Base-by-base conservation (phyloP, 2,329 filamentous ascomycete genomes). In the Penicillium polonicum region DNA sequence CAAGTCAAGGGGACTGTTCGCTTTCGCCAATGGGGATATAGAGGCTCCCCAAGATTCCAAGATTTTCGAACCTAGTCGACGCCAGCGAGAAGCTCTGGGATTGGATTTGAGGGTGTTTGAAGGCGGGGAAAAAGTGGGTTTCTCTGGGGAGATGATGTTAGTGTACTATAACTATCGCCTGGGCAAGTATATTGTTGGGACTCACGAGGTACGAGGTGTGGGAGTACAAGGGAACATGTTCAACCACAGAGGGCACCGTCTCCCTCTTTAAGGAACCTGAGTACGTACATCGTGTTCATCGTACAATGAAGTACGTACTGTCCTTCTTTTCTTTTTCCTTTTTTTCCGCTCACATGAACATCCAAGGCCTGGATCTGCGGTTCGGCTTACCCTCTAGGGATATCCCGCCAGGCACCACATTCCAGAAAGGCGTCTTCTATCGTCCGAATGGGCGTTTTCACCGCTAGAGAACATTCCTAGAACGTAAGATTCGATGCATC, bases 291-390 rank as follows among this genome's bases (percentile, higher is more conserved):
- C 15, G 21, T 43, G 25, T n/a, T 25, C 49, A 23, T 41, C 15
- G 27, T 45, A 45, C 17, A 52, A 48, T 38, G 13, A 3, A 50
- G 31, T 43, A 19, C 29, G 45, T 55, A 33, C 31, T 33, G 12
- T 33, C 6, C 29, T 27, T 31, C 57, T 17, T 45, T 38, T 13
- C 48, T 19, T 49, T 55, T 36, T 41, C 27, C n/a, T 23, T 33
- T 57, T 48, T 59, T 67, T 67, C 66, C 36, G 71, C 62, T 72
- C 72, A 73, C 71, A 74, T 72, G 70, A 61, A 65, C 67, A 63
- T 42, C 50, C 21, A 49, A 48, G 59, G 61, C 64, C 66, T 66
- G 65, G 63, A 61, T 61, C 58, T 55, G 62, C 61, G 56, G 57
- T 61, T 70, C 70, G 70, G 70, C 52, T 72, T 72, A 67, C 70